A percentile compares a stretch with the other conserved stretches of the same genome.
phyloP scores from a whole-genome alignment of 1,139 yeast genomes.

The Pneumocystis wakefieldiae region DNA sequence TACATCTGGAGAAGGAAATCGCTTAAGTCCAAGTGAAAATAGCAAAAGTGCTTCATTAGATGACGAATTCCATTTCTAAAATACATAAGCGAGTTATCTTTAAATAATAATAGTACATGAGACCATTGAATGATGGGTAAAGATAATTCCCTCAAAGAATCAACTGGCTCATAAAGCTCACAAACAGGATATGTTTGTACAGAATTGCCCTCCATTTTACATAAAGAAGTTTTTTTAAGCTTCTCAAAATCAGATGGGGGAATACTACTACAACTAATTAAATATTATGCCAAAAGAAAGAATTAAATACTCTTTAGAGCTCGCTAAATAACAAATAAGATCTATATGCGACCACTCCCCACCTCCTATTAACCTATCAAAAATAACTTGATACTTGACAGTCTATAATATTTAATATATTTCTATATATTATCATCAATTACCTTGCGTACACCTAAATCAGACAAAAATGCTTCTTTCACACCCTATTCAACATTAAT shows the following conservation, averaged over 20 bases:
- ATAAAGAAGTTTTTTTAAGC: slow-evolving; percentile 4
- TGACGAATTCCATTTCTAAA: slow-evolving; percentile 19
- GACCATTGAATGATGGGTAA: slow-evolving; percentile 23
- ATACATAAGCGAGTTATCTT: not conserved
- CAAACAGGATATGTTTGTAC: slow-evolving; percentile 21
- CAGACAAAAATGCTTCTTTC: slow-evolving; percentile 21
- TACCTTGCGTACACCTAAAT: slow-evolving; percentile 24
- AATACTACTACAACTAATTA: slow-evolving; percentile 4
- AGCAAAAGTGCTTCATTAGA: slow-evolving; percentile 23
- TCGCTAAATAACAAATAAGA: slow-evolving; percentile 24
- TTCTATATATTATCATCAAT: not conserved
- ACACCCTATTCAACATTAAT: slow-evolving; percentile 14
- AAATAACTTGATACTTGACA: slow-evolving; percentile 28
- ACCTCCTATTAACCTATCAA: slow-evolving; percentile 23
- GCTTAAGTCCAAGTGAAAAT: slow-evolving; percentile 22
- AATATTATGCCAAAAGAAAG: not conserved
- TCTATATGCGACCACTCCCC: slow-evolving; percentile 27
- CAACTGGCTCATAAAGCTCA: slow-evolving; percentile 24
- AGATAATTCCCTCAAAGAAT: slow-evolving; percentile 19
- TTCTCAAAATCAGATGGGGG: slow-evolving; percentile 7
- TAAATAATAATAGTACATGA: not conserved
- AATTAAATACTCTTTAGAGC: slow-evolving; percentile 3
- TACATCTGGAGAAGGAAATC: slow-evolving; percentile 18
- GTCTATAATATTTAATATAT: slow-evolving; percentile 16
- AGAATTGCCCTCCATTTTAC: slow-evolving; percentile 19